Evolutionary conservation across 148 eudicot genomes (phyloP), one percentile per base, ranked within the genome.

Genomic region (Camellia lanceoleosa): DNA sequence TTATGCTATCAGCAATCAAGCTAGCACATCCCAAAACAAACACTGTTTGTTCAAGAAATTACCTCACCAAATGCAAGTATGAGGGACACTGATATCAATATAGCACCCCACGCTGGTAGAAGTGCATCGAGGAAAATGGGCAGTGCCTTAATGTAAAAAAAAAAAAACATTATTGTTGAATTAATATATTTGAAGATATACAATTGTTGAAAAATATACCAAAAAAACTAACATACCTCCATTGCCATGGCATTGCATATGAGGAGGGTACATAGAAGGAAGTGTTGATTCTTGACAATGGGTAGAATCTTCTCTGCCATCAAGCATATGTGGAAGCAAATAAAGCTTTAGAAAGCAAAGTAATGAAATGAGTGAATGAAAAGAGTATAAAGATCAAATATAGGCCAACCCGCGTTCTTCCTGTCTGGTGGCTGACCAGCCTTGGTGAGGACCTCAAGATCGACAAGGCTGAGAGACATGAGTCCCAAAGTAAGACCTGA

Each of bases 1-100:
- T 58, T 16, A 70, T 49, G 73, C 58, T 66, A 30, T 63, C 51
- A 56, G 55, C 18, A 41, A 65, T 51, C 43, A 60, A 30, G 30
- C 30, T 30, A 38, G 44, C 47, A 23, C 16, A 59, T 60, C 64
- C 72, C 54, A 64, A 80, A 41, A 73, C 59, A 5, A 5, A 55
- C 49, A 43, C 38, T 62, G 49, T 73, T 41, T 49, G 20, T 63
- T 52, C n/a, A 30, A 82, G 20, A 71, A 11, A 38, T 79, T 85
- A 92, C 98, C 98, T 94, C 96, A 13, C 96, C 96, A 79, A 92
- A 94, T 60, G 94, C 89, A 70, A 94, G 94, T 68, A 94, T 90
- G 68, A 94, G 96, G 20, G 98, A 90, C 42, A 94, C 98, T 30
- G 98, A 94, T 83, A 93, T 87, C 79, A 94, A 70, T 78, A 94